These are phyloP conservation scores for Grosmannia huntii DNA, from an alignment of 2,329 filamentous ascomycete genomes.

Conservation along the genomic window DNA sequence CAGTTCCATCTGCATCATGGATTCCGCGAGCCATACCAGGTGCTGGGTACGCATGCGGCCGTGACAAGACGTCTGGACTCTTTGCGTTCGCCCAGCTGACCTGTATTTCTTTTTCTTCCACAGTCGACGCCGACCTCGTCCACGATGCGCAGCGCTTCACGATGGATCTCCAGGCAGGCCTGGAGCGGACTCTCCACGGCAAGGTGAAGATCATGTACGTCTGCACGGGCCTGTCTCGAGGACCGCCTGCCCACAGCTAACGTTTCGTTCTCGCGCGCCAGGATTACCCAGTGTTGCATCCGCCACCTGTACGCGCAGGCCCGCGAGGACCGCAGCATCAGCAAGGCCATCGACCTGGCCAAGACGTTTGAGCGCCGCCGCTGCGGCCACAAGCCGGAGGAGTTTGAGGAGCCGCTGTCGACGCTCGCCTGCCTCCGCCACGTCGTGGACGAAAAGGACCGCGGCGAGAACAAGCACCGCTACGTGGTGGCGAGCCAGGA, in stretches of 20 bases:
- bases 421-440: conserved; percentile 57
- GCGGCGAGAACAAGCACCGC: conserved; percentile 60
- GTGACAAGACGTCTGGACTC: not conserved
- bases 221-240: not conserved
- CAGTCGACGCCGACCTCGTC: conserved; percentile 73
- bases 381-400: conserved; percentile 63
- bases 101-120: not conserved
- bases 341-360: conserved; percentile 55
- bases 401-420: conserved; percentile 57
- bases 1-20: conserved; percentile 78
- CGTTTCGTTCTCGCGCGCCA: not conserved
- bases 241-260: conserved; percentile 9
- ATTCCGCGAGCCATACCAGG: conserved; percentile 90
- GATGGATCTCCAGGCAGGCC: conserved; percentile 69
- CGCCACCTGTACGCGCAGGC: conserved; percentile 13
- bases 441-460: conserved; percentile 63
- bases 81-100: not conserved
- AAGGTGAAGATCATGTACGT: conserved; percentile 65
- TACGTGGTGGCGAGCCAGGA: conserved; percentile 71
- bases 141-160: conserved; percentile 71
- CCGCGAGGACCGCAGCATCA: conserved; percentile 1
- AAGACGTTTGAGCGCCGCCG: conserved; percentile 61
- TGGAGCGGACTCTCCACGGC: conserved; percentile 76
- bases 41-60: conserved; percentile 43
- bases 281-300: conserved; percentile 14